Conservation (phyloP, 805 yeast species). For the Yarrowia divulgata region DNA sequence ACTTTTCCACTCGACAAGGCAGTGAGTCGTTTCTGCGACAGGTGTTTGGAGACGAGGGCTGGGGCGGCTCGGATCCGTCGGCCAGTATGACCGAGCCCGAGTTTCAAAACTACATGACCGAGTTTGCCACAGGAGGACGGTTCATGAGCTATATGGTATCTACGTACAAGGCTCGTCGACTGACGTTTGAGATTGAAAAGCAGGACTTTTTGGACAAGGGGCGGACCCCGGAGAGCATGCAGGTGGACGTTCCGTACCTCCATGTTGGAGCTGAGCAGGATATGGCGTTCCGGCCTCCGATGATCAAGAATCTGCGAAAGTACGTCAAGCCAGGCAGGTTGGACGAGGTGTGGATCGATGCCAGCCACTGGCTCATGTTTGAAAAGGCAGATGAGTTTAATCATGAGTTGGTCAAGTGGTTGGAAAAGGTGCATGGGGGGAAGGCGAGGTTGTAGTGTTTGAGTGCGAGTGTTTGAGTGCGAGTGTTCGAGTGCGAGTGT, state of each 20-base stretch:
- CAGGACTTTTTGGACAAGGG: slow-evolving; percentile 37
- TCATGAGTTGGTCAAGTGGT: slow-evolving; percentile 16
- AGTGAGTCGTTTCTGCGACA: slow-evolving; percentile 13
- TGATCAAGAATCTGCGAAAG: slow-evolving; percentile 15
- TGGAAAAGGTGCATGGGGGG: not conserved
- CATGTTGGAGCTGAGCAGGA: slow-evolving; percentile 34
- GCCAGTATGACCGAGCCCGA: slow-evolving; percentile 23
- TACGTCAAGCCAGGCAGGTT: slow-evolving; percentile 7
- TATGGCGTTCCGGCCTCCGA: slow-evolving; percentile 30
- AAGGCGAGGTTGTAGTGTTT: not conserved
- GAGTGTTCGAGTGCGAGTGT: no score
- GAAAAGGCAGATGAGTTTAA: slow-evolving; percentile 14
- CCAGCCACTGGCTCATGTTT: slow-evolving; percentile 26
- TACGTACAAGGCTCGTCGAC: slow-evolving; percentile 33
- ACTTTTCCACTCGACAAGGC: slow-evolving; percentile 10
- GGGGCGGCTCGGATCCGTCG: not conserved
- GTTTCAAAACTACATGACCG: slow-evolving; percentile 36
- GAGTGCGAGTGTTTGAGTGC: no score
- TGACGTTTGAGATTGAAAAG: slow-evolving; percentile 35
- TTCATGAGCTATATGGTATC: slow-evolving; percentile 23
- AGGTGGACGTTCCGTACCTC: slow-evolving; percentile 29
- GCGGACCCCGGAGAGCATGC: slow-evolving; percentile 1
- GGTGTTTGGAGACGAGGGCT: slow-evolving; percentile 3
- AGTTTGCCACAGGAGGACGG: slow-evolving; percentile 34
- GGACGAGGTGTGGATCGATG: slow-evolving; percentile 32